Evolutionary conservation across 2,329 filamentous ascomycete genomes (phyloP), one percentile per base, ranked within the genome.

Genomic region (Colletotrichum nymphaeae): DNA sequence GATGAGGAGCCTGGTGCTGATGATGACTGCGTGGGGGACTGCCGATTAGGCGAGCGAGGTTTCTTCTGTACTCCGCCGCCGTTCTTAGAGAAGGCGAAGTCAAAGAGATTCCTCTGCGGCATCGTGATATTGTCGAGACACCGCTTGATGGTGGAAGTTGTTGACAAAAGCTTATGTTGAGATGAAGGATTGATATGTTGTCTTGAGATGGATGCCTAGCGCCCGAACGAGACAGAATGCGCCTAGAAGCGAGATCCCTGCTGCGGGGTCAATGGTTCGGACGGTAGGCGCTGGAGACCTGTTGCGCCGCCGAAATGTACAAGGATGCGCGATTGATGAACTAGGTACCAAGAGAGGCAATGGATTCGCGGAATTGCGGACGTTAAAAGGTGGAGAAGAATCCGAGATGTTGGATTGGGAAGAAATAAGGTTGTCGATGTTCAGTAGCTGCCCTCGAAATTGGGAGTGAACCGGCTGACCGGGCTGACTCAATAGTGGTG

Each of bases 81-180:
- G n/a, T 4, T 67, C 5, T 7, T 67, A 30, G 60, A 66, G 12
- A 72, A 72, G 16, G 62, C 49, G 30, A 67, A 72, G 37, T 72
- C 69, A 30, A 46, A 59, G 30, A 72, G 60, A 3, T 24, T 64
- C 4, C 58, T 69, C 30, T 72, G 69, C 37, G 69, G 64, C 69
- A 72, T 72, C 26, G 28, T 30, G 42, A 22, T 6, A 0, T 1
- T 49, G 42, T 11, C 9, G 42, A 11, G 42, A 22, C 26, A 7
- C 53, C 6, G 11, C 3, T 30, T 1, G 19, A 16, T 1, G 11
- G 5, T 4, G 1, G 30, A 53, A 9, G n/a, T 56, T 56, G n/a
- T 56, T 56, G 60, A 9, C 4, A 5, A 35, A 14, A 35, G 12
- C 26, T 11, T 32, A 32, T 2, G 30, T 11, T 56, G 22, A 19